phyloP scores from a whole-genome alignment of 352 stramenopile genomes.

The Pythium monospermum region DNA sequence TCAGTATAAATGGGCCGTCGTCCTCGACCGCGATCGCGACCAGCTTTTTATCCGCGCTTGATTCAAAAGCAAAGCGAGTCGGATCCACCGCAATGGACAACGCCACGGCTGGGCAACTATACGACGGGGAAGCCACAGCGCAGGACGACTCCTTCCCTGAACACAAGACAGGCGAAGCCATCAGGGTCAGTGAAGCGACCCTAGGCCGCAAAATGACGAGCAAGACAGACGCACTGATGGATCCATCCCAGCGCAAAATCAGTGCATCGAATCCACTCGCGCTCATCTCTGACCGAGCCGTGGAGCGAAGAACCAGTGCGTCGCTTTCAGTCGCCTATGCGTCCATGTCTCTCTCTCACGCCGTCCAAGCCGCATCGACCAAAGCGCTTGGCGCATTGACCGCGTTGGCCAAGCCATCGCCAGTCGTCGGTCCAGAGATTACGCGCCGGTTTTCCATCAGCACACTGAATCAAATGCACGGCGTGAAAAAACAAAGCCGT shows the following conservation, averaged over 20 bases:
- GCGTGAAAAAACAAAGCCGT: not conserved
- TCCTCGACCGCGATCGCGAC: slow-evolving; percentile 5
- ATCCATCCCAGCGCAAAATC: slow-evolving; percentile 3
- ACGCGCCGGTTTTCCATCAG: slow-evolving; percentile 40
- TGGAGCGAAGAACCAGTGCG: not conserved
- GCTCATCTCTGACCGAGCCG: not conserved
- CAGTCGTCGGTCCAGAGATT: slow-evolving; percentile 15
- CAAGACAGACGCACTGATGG: too few relatives aligned
- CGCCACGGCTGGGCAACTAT: too few relatives aligned
- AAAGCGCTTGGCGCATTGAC: not conserved
- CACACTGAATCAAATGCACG: slow-evolving; percentile 16
- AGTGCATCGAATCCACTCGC: slow-evolving; percentile 17
- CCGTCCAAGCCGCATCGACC: not conserved
- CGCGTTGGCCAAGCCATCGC: not conserved
- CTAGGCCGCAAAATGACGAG: too few relatives aligned
- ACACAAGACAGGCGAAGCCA: too few relatives aligned
- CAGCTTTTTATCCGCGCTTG: slow-evolving; percentile 4
- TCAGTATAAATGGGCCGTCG: not conserved
- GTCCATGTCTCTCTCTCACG: slow-evolving; percentile 3
- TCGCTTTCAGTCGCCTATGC: slow-evolving; percentile 14
- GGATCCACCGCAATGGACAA: not conserved
- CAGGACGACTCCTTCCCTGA: too few relatives aligned
- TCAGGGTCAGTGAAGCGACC: too few relatives aligned
- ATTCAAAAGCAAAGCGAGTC: too few relatives aligned
- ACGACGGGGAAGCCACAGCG: too few relatives aligned